phyloP scores from a whole-genome alignment of 78 protist genomes.

The Dictyostelium capitatum region DNA sequence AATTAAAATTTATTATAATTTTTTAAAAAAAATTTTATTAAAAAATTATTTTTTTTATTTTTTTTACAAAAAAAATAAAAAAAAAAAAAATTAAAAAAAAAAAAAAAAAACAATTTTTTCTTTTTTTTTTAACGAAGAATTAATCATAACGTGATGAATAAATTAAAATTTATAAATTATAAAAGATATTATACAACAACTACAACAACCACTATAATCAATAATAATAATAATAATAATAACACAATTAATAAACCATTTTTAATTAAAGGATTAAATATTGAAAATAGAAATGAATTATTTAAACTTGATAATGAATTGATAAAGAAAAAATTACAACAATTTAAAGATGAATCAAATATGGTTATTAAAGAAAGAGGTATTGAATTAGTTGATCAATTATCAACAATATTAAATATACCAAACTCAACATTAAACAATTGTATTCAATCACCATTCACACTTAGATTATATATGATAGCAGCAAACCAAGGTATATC shows the following conservation, averaged over 20 bases:
- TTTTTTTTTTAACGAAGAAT: no score
- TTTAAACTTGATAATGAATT: not conserved
- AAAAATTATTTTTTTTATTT: no score
- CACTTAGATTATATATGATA: not conserved
- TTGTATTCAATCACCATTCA: conserved; percentile 30
- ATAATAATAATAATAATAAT: not conserved
- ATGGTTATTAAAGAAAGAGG: not conserved
- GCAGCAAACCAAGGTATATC: conserved; percentile 49
- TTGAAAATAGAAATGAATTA: conserved; percentile 6
- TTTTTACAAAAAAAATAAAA: no score
- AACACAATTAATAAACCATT: no score
- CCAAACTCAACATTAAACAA: not conserved
- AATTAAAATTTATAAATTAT: not conserved
- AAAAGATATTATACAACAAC: not conserved
- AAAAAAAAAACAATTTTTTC: no score
- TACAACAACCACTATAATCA: not conserved
- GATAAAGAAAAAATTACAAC: not conserved
- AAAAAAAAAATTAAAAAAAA: no score
- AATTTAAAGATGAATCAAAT: not conserved
- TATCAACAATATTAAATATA: not conserved
- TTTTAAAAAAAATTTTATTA: no score
- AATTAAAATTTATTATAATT: no score
- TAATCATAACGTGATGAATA: not conserved
- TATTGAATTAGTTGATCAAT: not conserved
- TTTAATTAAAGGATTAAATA: not conserved